Evolutionary conservation across 805 yeast species (phyloP).

Genomic region (Cyberlindnera subsufficiens): DNA sequence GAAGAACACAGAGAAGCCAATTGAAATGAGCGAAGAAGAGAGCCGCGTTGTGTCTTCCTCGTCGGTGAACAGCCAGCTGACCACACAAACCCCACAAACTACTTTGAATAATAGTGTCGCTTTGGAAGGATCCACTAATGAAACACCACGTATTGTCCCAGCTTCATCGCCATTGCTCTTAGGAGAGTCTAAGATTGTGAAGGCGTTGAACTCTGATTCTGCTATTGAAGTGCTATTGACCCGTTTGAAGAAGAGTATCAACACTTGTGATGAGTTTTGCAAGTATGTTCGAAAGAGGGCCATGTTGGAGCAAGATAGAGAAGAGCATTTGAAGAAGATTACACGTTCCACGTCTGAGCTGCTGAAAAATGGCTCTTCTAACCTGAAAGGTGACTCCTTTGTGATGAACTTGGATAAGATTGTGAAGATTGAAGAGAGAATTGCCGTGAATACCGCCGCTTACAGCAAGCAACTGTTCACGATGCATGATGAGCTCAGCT

Average conservation of each 20-base stretch:
- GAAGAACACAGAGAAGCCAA: no score
- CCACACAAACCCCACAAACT: background rate
- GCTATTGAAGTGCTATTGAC: constrained; percentile 68
- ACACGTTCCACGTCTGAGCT: constrained; percentile 48
- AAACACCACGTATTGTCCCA: constrained; percentile 14
- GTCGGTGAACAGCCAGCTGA: background rate
- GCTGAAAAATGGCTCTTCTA: constrained; percentile 34
- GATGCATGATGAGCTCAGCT: constrained; percentile 79
- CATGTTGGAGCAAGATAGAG: constrained; percentile 71
- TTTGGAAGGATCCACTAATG: background rate
- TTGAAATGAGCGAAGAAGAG: background rate
- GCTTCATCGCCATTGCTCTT: constrained; percentile 31
- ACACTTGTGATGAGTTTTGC: constrained; percentile 80
- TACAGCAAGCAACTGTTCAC: constrained; percentile 74
- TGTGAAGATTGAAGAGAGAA: constrained; percentile 71
- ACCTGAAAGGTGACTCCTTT: constrained; percentile 60
- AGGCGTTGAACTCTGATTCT: constrained; percentile 60
- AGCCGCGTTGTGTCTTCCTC: background rate
- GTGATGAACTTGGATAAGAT: constrained; percentile 59
- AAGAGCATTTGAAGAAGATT: constrained; percentile 66
- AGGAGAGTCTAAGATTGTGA: constrained; percentile 43
- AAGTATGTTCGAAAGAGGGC: constrained; percentile 76
- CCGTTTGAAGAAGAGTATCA: constrained; percentile 72
- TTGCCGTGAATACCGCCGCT: constrained; percentile 64
- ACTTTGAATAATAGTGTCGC: background rate